A percentile compares a stretch with the other conserved stretches of the same genome.
phyloP scores from a whole-genome alignment of 805 yeast genomes.

The Clavispora asparagi region DNA sequence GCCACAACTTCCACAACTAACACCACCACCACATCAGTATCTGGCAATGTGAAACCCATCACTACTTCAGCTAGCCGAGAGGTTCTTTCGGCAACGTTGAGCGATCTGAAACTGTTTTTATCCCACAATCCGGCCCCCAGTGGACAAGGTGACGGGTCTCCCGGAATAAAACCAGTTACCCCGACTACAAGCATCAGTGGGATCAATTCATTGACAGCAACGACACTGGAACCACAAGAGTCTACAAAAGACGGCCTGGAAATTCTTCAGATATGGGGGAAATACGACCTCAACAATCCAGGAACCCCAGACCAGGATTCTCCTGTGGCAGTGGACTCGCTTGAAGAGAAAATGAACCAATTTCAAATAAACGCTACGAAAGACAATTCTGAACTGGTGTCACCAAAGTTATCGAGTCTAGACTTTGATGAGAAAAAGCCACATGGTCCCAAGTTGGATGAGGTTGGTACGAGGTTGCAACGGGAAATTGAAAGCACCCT shows the following conservation, averaged over 20 bases:
- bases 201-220: slow-evolving; percentile 20
- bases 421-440: neutral
- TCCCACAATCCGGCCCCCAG: slow-evolving; percentile 1
- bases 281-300: slow-evolving; percentile 3
- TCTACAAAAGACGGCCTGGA: slow-evolving; percentile 6
- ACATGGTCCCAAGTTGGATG: neutral
- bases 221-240: slow-evolving; percentile 8
- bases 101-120: neutral
- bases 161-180: slow-evolving; percentile 5
- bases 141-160: slow-evolving; percentile 1
- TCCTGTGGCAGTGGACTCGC: slow-evolving; percentile 2
- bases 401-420: neutral
- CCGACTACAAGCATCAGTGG: slow-evolving; percentile 9
- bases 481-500: neutral
- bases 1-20: slow-evolving; percentile 41
- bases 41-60: slow-evolving; percentile 7
- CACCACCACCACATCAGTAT: slow-evolving; percentile 20
- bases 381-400: neutral
- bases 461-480: neutral
- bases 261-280: slow-evolving; percentile 7
- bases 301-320: neutral
- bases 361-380: neutral
- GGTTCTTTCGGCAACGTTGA: neutral
- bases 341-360: slow-evolving; percentile 9
- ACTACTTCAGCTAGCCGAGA: slow-evolving; percentile 1